Percentiles rank a stretch among this genome's conserved stretches.
phyloP scores from a whole-genome alignment of 495 filamentous ascomycete species.

The Evansstolkia leycettana region DNA sequence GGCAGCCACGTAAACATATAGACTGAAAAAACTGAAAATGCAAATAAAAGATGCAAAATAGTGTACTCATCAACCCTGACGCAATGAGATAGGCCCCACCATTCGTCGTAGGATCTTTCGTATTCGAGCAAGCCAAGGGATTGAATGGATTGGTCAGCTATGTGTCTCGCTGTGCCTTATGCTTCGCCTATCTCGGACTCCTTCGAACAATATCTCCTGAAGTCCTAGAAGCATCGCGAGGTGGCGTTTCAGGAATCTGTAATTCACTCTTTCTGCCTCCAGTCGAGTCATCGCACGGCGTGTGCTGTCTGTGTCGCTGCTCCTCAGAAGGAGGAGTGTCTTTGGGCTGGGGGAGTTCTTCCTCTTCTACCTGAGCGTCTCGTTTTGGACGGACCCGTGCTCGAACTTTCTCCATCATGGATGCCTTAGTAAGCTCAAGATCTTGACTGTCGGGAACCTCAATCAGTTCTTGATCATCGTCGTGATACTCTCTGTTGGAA shows the following conservation, averaged over 20 bases:
- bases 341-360: neutral
- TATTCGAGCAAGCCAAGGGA: too few species aligned
- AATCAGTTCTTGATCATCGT: slow-evolving; percentile 8
- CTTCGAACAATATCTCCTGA: slow-evolving; percentile 1
- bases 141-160: too few species aligned
- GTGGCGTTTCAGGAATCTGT: slow-evolving; percentile 12
- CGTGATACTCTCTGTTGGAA: neutral
- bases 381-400: neutral
- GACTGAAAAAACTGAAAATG: too few species aligned
- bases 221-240: neutral
- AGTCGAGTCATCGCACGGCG: neutral
- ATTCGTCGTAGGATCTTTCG: too few species aligned
- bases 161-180: too few species aligned
- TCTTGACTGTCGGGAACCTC: slow-evolving; percentile 27
- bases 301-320: neutral
- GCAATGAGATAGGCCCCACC: too few species aligned
- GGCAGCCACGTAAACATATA: too few species aligned
- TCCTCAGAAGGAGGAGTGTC: neutral
- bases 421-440: slow-evolving; percentile 1
- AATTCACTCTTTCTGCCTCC: slow-evolving; percentile 5
- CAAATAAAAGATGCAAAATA: too few species aligned
- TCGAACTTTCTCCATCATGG: neutral
- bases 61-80: too few species aligned
- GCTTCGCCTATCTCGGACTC: neutral
- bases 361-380: too few species aligned